Base-by-base conservation (phyloP, 2,329 filamentous ascomycete species). In the Calycina herbarum region DNA sequence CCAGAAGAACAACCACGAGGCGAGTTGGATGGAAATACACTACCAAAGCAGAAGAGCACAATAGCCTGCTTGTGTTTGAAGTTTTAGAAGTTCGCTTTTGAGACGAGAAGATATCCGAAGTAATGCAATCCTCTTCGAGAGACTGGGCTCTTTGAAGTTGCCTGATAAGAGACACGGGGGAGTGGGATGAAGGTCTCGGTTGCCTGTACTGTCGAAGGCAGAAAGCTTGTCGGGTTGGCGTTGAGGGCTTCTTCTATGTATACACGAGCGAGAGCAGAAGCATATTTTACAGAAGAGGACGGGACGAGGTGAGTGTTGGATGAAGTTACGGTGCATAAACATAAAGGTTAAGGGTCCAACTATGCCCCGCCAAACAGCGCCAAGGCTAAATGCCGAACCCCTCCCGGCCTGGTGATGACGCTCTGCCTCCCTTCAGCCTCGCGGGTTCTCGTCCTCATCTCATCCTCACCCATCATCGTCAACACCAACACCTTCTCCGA, bases 161-260 rank as follows among this genome's bases (percentile, higher is more conserved):
- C 45, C 42, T 38, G 60, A 62, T 62, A 62, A 57, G 60, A 45
- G 27, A 20, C 54, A 56, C 27, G 54, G 33, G 40, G 57, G 56
- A 38, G 62, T 60, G 45, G 45, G 45, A 51, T 51, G 45, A 51
- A 6, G n/a, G 42, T 51, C 7, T 51, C 20, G 20, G 45, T 20
- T 51, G 8, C 20, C 45, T 20, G 10, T 51, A 10, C 6, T 11
- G 7, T 24, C 8, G 8, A 15, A 24, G n/a, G 45, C 5, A 51
- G 20, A 51, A 51, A 51, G n/a, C 45, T 51, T 51, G n/a, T 51
- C 8, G 5, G 31, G 31, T 33, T 6, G 31, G 31, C 31, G 31
- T 8, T 33, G n/a, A 24, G 20, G n/a, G n/a, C 8, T 38, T 6
- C 35, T 38, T 15, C 8, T 38, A 38, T 38, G 35, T 11, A 38